phyloP scores from a whole-genome alignment of 2,329 filamentous ascomycete genomes.

The Cryoendolithus antarcticus region DNA sequence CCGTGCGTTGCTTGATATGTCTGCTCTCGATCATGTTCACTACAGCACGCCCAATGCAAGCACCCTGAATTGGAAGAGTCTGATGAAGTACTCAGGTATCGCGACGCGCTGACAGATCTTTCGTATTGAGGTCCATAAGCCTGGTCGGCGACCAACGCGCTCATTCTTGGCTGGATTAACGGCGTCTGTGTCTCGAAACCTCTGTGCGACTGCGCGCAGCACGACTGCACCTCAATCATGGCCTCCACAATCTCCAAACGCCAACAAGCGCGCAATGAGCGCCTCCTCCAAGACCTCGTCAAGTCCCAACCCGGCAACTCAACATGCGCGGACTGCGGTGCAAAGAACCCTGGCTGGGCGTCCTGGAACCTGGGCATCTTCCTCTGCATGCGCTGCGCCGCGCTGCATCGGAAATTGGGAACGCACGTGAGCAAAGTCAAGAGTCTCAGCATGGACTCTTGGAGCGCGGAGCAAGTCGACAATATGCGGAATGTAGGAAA shows the following conservation, averaged over 20 bases:
- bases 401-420: constrained; percentile 88
- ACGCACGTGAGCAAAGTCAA: constrained; percentile 99
- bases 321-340: constrained; percentile 82
- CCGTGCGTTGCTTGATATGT: no score
- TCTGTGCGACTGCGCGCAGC: constrained; percentile 4
- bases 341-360: constrained; percentile 90
- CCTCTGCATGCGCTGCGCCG: constrained; percentile 92
- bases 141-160: not conserved
- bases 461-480: constrained; percentile 94
- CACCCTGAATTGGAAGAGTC: not conserved
- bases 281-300: constrained; percentile 77
- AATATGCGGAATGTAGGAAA: constrained; percentile 94
- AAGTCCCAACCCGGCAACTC: constrained; percentile 79
- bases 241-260: constrained; percentile 75
- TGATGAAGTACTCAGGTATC: not conserved
- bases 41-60: no score
- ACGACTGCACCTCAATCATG: constrained; percentile 37
- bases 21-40: no score
- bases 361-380: constrained; percentile 98
- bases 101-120: constrained; percentile 1
- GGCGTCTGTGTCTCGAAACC: constrained; percentile 1
- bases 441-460: constrained; percentile 95
- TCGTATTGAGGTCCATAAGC: not conserved
- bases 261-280: constrained; percentile 95
- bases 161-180: not conserved